Base-by-base conservation (phyloP, 1,284 basidiomycete species). In the Sporisorium graminicola region DNA sequence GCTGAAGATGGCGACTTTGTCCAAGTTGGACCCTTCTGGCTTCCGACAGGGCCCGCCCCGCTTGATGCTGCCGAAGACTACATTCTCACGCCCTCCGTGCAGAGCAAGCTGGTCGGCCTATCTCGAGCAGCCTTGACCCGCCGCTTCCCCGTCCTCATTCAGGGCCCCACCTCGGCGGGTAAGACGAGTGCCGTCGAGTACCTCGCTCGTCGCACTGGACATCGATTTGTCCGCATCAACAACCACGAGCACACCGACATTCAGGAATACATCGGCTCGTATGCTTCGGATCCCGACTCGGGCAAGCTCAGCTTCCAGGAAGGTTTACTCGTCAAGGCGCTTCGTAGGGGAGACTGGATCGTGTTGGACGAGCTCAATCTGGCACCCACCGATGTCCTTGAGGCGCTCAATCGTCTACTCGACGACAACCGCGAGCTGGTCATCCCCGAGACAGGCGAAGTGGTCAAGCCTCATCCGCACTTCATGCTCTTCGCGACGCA, bases 401-500 rank as follows among this genome's bases (percentile, higher is more conserved):
- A 99, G 86, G 97, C 97, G 0, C 90, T 99, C 31, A 99, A 99
- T 86, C 91, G 97, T 52, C 89, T 99, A 14, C 89, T 99, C 29
- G 97, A 99, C 84, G 97, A 99, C 85, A 99, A 99, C 81, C 91
- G 97, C 58, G 97, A 99, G 86, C 89, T 99, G 14, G 90, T 98
- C 58, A 92, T 99, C 61, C 94, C 96, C 0, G 97, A 99, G 85
- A 99, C 97, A 0, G 93, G 95, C 74, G 97, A 99, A 87, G 91
- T 99, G 26, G 90, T 99, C 58, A 90, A 89, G 24, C 97, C 97
- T 1, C 96, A 99, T 86, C 92, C 94, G 1, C 92, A 94, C 86
- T 99, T 99, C 87, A 95, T 98, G 91, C 90, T 99, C 9, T 99
- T 98, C 82, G 96, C 96, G 0, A 98, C 97, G 0, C 97, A 99